Conservation (phyloP, 306 rosid species). For the Spatholobus suberectus region DNA sequence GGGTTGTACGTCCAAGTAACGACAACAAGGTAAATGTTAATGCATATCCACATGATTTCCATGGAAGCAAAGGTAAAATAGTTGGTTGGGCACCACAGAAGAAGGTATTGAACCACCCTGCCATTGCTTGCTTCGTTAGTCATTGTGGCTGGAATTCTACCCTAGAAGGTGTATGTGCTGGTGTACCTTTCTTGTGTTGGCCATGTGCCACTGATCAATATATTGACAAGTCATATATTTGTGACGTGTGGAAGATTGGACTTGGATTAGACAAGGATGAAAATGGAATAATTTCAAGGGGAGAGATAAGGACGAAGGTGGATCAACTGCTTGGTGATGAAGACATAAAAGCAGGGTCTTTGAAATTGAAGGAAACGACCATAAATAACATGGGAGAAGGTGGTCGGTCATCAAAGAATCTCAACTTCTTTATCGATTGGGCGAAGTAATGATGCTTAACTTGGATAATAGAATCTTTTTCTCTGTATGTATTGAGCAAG, state of each 20-base stretch:
- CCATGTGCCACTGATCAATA: slow-evolving; percentile 19
- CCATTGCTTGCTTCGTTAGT: slow-evolving; percentile 53
- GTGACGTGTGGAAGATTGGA: slow-evolving; percentile 48
- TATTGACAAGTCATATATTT: slow-evolving; percentile 26
- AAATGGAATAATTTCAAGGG: slow-evolving; percentile 26
- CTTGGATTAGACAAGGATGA: slow-evolving; percentile 28
- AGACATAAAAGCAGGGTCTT: slow-evolving; percentile 19
- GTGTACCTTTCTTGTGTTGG: slow-evolving; percentile 53
- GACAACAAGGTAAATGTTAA: background rate
- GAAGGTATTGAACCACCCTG: slow-evolving; percentile 42
- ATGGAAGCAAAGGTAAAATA: slow-evolving; percentile 41
- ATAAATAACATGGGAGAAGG: slow-evolving; percentile 13
- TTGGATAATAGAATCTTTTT: no score
- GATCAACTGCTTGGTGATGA: slow-evolving; percentile 28
- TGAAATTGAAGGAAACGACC: slow-evolving; percentile 8
- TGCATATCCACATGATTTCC: slow-evolving; percentile 38
- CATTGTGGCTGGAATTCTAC: slow-evolving; percentile 66
- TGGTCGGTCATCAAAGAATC: slow-evolving; percentile 29
- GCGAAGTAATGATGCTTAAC: background rate
- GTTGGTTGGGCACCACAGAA: slow-evolving; percentile 50
- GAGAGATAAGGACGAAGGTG: slow-evolving; percentile 39
- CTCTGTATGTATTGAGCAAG: no score
- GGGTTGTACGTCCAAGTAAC: slow-evolving; percentile 31
- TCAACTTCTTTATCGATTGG: slow-evolving; percentile 23
- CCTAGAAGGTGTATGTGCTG: slow-evolving; percentile 44